phyloP scores from a whole-genome alignment of 1,284 basidiomycete genomes.

The Fistulina hepatica region DNA sequence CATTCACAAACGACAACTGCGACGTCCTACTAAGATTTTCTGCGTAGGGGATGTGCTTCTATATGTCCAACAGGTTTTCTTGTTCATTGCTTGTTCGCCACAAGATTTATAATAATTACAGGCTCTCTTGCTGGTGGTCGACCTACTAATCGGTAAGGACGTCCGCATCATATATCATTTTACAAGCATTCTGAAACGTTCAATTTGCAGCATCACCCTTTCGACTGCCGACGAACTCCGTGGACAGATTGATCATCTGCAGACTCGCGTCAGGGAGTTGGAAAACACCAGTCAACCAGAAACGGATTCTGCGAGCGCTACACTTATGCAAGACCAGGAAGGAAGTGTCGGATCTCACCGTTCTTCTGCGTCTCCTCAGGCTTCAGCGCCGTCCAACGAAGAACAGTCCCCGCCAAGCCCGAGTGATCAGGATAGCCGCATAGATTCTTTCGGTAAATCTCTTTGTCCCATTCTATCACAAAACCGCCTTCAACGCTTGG shows the following conservation, averaged over 20 bases:
- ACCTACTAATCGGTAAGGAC: too few species aligned
- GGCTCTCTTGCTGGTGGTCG: constrained; percentile 48
- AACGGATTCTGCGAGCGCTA: too few species aligned
- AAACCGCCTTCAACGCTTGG: too few species aligned
- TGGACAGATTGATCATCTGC: constrained; percentile 44
- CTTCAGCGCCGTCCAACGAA: too few species aligned
- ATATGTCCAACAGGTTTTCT: constrained; percentile 67
- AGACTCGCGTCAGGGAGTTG: constrained; percentile 43
- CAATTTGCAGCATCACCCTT: constrained; percentile 28
- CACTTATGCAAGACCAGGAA: too few species aligned
- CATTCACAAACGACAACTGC: too few species aligned
- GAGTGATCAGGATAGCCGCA: constrained; percentile 36
- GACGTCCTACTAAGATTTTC: too few species aligned
- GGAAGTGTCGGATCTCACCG: too few species aligned
- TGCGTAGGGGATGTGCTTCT: constrained; percentile 51
- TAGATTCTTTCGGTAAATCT: constrained; percentile 48
- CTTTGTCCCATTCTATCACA: neutral
- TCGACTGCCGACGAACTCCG: constrained; percentile 59
- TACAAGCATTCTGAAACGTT: neutral
- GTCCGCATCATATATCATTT: constrained; percentile 14
- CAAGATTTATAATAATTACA: constrained; percentile 17
- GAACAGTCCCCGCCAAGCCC: too few species aligned
- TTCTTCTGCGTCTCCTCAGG: too few species aligned
- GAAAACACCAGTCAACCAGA: too few species aligned
- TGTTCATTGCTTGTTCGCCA: constrained; percentile 8